Base-by-base conservation (phyloP, 257 asterid genomes). In the Petrea volubilis region DNA sequence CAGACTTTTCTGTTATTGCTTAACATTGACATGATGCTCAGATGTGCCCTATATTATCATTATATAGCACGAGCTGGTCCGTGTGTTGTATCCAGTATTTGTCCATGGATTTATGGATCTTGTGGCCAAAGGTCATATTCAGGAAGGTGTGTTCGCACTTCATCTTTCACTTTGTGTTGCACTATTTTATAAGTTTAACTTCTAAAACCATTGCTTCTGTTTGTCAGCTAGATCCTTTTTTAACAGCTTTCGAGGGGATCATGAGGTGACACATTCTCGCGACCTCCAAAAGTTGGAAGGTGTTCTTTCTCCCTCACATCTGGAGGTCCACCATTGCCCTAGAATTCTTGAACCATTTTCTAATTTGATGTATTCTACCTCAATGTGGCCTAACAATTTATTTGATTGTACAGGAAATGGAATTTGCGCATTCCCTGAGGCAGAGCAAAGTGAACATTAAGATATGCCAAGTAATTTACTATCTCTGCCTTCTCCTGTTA, bases 31-130 rank as follows among this genome's bases (percentile, higher is more conserved):
- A 31, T 67, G 41, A 7, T 43, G 21, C 65, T 36, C 46, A n/a
- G 7, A 47, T 47, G 31, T 18, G 13, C 61, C 56, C 29, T 75
- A 78, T 84, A 11, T 53, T 24, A 24, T 57, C 34, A 43, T 21
- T 17, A 17, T 76, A 78, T 80, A 93, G 96, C 98, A 95, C 14
- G 99, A 95, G 88, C 82, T 95, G 87, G 98, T 90, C 68, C 94
- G 99, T n/a, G 94, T 95, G 34, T 83, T 95, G 62, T 95, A 92
- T 82, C 99, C 99, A 47, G 97, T 92, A 29, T 95, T 95, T 82
- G 80, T 95, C 77, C 99, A 90, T 85, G 92, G 92, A 59, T 95
- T 92, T 81, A 95, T 95, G 99, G 99, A 95, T 84, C 97, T 95
- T 71, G 91, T 95, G 40, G 92, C 96, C 2, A 90, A 88, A 80